Conservation (phyloP, 352 stramenopile genomes). For the Pythium myriotylum region DNA sequence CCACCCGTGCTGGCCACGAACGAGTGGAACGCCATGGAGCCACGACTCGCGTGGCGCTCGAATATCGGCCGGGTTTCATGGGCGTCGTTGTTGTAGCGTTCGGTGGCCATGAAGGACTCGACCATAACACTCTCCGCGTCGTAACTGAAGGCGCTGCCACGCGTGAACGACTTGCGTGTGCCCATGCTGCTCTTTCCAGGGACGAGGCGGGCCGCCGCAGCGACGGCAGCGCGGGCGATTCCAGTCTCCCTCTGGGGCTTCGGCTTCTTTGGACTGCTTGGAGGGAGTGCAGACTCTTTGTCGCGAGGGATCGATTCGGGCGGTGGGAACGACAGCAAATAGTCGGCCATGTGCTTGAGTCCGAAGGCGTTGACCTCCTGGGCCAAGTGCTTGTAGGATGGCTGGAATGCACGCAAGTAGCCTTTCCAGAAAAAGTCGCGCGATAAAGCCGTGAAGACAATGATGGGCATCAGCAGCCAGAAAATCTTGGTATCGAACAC, state of each 20-base stretch:
- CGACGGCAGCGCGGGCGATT: slow-evolving; percentile 17
- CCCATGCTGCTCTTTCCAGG: slow-evolving; percentile 15
- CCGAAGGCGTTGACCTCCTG: slow-evolving; percentile 80
- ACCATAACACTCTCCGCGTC: slow-evolving; percentile 90
- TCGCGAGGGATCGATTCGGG: slow-evolving; percentile 68
- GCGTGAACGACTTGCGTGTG: slow-evolving; percentile 40
- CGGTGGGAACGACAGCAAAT: slow-evolving; percentile 79
- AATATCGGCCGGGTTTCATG: slow-evolving; percentile 64
- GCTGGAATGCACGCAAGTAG: slow-evolving; percentile 76
- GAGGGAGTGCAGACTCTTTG: slow-evolving; percentile 27
- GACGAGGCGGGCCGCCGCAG: slow-evolving; percentile 27
- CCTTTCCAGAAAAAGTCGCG: slow-evolving; percentile 86
- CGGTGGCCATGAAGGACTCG: slow-evolving; percentile 84
- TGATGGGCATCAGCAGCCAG: slow-evolving; percentile 75
- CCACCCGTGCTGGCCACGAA: slow-evolving; percentile 26
- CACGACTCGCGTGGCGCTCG: slow-evolving; percentile 82
- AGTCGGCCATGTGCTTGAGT: slow-evolving; percentile 59
- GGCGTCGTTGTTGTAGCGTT: slow-evolving; percentile 52
- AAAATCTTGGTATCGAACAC: slow-evolving; percentile 71
- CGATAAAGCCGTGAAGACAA: slow-evolving; percentile 69
- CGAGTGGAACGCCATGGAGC: slow-evolving; percentile 78
- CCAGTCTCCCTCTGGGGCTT: slow-evolving; percentile 4
- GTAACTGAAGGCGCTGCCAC: slow-evolving; percentile 87
- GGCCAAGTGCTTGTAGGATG: slow-evolving; percentile 85
- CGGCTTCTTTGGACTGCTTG: slow-evolving; percentile 10